Base-by-base conservation (phyloP, 2,329 filamentous ascomycete species). In the Lachnellula willkommii region DNA sequence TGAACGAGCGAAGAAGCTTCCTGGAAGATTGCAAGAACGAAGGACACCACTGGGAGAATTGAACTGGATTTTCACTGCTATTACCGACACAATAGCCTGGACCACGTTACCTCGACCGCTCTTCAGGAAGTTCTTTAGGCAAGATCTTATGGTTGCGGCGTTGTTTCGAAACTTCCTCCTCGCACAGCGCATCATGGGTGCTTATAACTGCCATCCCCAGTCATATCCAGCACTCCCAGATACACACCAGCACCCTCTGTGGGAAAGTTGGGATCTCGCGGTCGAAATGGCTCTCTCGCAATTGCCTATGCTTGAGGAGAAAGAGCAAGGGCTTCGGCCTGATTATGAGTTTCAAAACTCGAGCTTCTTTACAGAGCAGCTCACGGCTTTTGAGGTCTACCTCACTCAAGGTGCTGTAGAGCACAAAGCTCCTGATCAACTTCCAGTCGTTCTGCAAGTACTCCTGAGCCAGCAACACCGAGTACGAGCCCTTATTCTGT, bases 61-160 rank as follows among this genome's bases (percentile, higher is more conserved):
- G 14, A 99, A 99, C 68, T 99, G 94, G 94, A 99, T 99, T 37
- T 97, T 99, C 69, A 99, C 94, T 0, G 94, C 94, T 53, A 97
- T 99, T 62, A 99, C 94, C 0, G 94, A 99, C 70, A 97, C 93
- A 1, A 99, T 99, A 66, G 94, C 94, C 0, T 99, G 94, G 94
- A 97, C 95, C 35, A 95, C 90, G 5, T 76, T 99, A 4, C 90
- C 92, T 3, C 87, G 93, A 47, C 84, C 91, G 20, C 76, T 96
- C 11, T 99, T 99, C 74, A 92, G 95, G 72, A 96, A 96, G 72
- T 89, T 97, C 58, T 99, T 99, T 72, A 79, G 94, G 43, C 94
- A 99, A 71, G 94, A 99, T 71, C 79, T 99, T 12, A 97, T 99
- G 92, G 94, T 99, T n/a, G 94, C 94, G 12, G 94, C 94, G 2